Evolutionary conservation across 2,329 filamentous ascomycete species (phyloP).

Genomic region (Lasiodiplodia theobromae): DNA sequence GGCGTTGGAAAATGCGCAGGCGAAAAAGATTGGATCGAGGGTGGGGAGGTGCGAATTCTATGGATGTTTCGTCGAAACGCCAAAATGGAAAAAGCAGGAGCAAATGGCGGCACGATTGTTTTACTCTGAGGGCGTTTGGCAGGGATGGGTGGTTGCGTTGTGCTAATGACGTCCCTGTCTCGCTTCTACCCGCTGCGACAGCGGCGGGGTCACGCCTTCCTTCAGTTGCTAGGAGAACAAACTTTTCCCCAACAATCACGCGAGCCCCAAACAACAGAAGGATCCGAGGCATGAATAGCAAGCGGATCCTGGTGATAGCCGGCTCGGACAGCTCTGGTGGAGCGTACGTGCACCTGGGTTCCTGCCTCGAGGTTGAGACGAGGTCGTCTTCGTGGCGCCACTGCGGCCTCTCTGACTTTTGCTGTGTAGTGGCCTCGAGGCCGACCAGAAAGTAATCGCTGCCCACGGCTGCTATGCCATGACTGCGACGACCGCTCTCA

Average conservation of each 20-base stretch:
- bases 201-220: constrained; percentile 20
- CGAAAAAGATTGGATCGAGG: neutral
- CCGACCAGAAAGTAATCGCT: constrained; percentile 92
- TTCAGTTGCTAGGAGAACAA: constrained; percentile 4
- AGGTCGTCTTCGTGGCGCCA: constrained; percentile 10
- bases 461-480: constrained; percentile 95
- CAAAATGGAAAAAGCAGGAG: neutral
- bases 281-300: constrained; percentile 40
- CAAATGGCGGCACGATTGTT: neutral
- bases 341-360: constrained; percentile 65
- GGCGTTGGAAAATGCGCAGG: neutral
- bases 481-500: constrained; percentile 93
- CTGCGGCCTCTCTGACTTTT: constrained; percentile 19
- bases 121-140: neutral
- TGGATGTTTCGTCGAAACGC: neutral
- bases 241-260: constrained; percentile 19
- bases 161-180: constrained; percentile 20
- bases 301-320: constrained; percentile 78
- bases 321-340: constrained; percentile 92
- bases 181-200: constrained; percentile 20
- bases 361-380: neutral
- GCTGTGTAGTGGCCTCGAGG: constrained; percentile 79
- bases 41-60: neutral
- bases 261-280: constrained; percentile 12
- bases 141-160: neutral